Percentiles rank a stretch among this genome's conserved stretches.
Conservation (phyloP, 2,329 filamentous ascomycete species). For the Phyllachora maydis region DNA sequence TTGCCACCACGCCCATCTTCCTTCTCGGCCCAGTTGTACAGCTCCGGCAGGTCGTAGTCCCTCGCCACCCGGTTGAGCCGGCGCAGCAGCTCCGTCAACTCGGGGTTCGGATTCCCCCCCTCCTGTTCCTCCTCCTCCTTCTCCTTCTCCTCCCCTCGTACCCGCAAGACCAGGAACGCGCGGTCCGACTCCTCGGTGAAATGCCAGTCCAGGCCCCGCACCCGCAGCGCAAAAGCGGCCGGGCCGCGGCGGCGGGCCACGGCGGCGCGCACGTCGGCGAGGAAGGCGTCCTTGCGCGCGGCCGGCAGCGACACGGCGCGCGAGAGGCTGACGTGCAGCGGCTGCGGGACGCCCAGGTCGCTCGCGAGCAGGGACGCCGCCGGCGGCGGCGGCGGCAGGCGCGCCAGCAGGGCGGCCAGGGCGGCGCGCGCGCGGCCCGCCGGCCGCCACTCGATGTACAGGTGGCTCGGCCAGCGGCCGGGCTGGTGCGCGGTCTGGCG, state of each 20-base stretch:
- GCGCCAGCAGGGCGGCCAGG: constrained; percentile 20
- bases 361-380: constrained; percentile 39
- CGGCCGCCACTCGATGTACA: constrained; percentile 76
- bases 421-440: constrained; percentile 20
- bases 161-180: constrained; percentile 65
- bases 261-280: constrained; percentile 25
- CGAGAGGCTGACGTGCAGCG: constrained; percentile 82
- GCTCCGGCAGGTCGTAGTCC: constrained; percentile 40
- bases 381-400: constrained; percentile 9
- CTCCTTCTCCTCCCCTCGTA: too few species aligned
- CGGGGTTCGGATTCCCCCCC: constrained; percentile 17
- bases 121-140: too few species aligned
- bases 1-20: constrained; percentile 3
- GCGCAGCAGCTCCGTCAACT: constrained; percentile 39
- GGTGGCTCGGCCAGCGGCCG: constrained; percentile 82
- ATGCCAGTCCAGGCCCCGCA: constrained; percentile 22
- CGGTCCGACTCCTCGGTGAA: constrained; percentile 38
- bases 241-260: constrained; percentile 13
- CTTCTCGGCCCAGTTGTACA: constrained; percentile 32
- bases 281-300: constrained; percentile 49
- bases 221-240: constrained; percentile 10
- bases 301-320: constrained; percentile 57
- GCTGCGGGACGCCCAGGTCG: constrained; percentile 56
- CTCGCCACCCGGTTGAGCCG: constrained; percentile 44
- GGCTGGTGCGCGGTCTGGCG: constrained; percentile 65